These are phyloP conservation scores for Zygoascus biomembranicola DNA, from an alignment of 805 yeast species.

Conservation along the genomic window DNA sequence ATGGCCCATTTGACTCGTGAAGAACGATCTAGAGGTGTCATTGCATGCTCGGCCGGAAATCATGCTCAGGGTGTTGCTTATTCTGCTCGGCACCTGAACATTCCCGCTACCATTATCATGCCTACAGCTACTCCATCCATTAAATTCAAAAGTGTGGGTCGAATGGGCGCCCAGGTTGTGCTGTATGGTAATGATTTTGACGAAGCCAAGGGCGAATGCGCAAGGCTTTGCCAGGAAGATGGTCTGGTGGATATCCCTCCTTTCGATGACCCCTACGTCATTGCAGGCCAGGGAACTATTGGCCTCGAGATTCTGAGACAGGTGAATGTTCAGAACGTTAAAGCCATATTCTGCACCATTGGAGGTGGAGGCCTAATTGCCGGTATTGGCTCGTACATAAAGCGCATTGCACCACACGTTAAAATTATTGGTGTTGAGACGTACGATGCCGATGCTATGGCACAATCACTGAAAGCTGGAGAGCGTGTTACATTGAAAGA, in stretches of 20 bases:
- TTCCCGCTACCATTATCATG: slow-evolving; percentile 96
- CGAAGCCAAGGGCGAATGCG: slow-evolving; percentile 87
- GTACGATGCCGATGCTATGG: slow-evolving; percentile 87
- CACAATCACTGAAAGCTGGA: slow-evolving; percentile 53
- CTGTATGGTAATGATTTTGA: slow-evolving; percentile 92
- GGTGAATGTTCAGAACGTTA: slow-evolving; percentile 62
- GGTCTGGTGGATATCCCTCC: slow-evolving; percentile 93
- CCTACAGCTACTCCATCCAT: slow-evolving; percentile 95
- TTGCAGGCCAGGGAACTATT: slow-evolving; percentile 98
- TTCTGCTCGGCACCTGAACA: slow-evolving; percentile 74
- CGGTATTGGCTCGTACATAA: slow-evolving; percentile 84
- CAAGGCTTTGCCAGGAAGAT: slow-evolving; percentile 55
- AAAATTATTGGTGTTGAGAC: slow-evolving; percentile 95
- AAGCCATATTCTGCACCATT: slow-evolving; percentile 84
- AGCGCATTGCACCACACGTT: slow-evolving; percentile 95
- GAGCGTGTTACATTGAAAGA: slow-evolving; percentile 47
- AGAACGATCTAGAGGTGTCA: slow-evolving; percentile 71
- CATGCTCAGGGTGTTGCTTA: slow-evolving; percentile 99
- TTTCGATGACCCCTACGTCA: slow-evolving; percentile 93
- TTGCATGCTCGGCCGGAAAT: slow-evolving; percentile 98
- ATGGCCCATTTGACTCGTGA: slow-evolving; percentile 66
- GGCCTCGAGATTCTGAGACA: slow-evolving; percentile 91
- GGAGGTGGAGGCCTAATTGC: slow-evolving; percentile 98
- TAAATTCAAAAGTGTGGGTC: slow-evolving; percentile 81
- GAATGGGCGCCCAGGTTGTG: slow-evolving; percentile 92